These are phyloP conservation scores for Wickerhamiella lipophila DNA, from an alignment of 805 yeast genomes.

Conservation along the genomic window DNA sequence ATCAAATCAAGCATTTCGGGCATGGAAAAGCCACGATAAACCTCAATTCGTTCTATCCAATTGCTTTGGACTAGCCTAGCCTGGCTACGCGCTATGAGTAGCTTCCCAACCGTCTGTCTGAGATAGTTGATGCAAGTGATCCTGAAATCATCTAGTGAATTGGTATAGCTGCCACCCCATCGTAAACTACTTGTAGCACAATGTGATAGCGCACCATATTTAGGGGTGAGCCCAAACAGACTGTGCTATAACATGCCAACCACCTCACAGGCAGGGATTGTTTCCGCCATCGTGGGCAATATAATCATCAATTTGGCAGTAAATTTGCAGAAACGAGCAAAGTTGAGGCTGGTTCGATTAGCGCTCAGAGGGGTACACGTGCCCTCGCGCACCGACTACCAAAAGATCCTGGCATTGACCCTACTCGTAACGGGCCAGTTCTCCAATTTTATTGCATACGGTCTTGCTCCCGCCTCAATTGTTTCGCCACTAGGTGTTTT, in stretches of 20 bases:
- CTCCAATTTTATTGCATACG: slow-evolving; percentile 39
- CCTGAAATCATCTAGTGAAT: too few species aligned
- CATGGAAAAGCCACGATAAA: too few species aligned
- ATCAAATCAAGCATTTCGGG: too few species aligned
- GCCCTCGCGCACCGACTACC: slow-evolving; percentile 16
- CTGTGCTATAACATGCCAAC: slow-evolving; percentile 1
- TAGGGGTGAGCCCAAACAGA: background rate
- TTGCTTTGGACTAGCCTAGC: too few species aligned
- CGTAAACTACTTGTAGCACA: too few species aligned
- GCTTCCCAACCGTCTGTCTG: too few species aligned
- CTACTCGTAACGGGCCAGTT: slow-evolving; percentile 36
- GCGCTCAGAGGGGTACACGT: slow-evolving; percentile 19
- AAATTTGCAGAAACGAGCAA: slow-evolving; percentile 33
- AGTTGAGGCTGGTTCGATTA: slow-evolving; percentile 23
- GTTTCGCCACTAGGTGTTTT: slow-evolving; percentile 41
- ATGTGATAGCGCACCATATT: background rate
- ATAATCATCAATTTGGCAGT: slow-evolving; percentile 31
- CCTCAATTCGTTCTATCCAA: too few species aligned
- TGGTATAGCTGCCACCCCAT: too few species aligned
- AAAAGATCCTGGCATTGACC: slow-evolving; percentile 35
- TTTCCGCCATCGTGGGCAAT: slow-evolving; percentile 31
- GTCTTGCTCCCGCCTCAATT: slow-evolving; percentile 36
- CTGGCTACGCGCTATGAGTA: too few species aligned
- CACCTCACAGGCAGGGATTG: slow-evolving; percentile 24
- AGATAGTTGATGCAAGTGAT: too few species aligned